Conservation (phyloP, 352 stramenopile genomes). For the Phytophthora syringae region DNA sequence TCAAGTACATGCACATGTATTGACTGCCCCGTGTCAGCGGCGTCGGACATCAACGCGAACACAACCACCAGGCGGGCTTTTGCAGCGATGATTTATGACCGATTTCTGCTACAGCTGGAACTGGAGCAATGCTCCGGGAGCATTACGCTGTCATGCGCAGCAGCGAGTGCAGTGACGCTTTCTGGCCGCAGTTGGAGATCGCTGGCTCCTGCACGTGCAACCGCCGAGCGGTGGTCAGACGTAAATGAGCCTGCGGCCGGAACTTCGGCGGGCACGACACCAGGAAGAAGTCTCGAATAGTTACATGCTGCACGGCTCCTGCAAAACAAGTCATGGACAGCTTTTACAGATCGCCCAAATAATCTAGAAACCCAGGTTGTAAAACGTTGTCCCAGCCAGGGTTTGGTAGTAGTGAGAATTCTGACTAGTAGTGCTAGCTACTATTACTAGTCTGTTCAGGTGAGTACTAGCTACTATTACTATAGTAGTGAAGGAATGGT, state of each 20-base stretch:
- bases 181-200: constrained; percentile 26
- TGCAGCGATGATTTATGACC: constrained; percentile 31
- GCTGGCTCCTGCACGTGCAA: constrained; percentile 9
- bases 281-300: too few relatives aligned
- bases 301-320: neutral
- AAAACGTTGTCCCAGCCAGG: too few relatives aligned
- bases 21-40: neutral
- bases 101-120: constrained; percentile 30
- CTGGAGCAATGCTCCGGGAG: neutral
- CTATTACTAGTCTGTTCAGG: too few relatives aligned
- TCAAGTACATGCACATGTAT: too few relatives aligned
- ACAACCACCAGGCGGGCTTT: constrained; percentile 23
- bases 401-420: too few relatives aligned
- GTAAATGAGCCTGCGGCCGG: constrained; percentile 26
- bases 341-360: too few relatives aligned
- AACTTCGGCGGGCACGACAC: constrained; percentile 12
- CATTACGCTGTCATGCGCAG: constrained; percentile 13
- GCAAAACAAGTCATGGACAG: too few relatives aligned
- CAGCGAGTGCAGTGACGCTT: constrained; percentile 25
- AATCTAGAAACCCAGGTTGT: too few relatives aligned
- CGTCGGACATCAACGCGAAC: constrained; percentile 19
- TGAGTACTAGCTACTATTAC: too few relatives aligned
- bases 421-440: too few relatives aligned
- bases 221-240: constrained; percentile 11
- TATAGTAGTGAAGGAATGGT: too few relatives aligned